Conservation (phyloP, 768 basidiomycete genomes). For the Lepiota brunneoincarnata region DNA sequence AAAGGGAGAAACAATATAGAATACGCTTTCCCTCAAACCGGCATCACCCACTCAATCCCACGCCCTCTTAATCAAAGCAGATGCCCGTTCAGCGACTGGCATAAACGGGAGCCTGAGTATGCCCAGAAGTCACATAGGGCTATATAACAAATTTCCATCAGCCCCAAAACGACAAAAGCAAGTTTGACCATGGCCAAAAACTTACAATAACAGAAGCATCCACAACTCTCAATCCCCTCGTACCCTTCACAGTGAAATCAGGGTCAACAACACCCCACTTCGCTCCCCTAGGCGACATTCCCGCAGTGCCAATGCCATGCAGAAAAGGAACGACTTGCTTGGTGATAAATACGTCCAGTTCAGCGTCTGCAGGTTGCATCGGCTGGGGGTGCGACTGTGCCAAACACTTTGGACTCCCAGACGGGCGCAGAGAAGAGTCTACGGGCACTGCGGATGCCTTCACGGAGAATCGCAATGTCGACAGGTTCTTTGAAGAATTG, state of each 20-base stretch:
- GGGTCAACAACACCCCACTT: conserved; percentile 33
- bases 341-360: conserved; percentile 15
- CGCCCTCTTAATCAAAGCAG: not conserved
- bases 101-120: conserved; percentile 1
- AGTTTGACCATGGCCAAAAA: not conserved
- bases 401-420: conserved; percentile 16
- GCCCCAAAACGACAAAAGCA: no score
- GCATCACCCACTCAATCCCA: not conserved
- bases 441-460: conserved; percentile 16
- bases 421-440: conserved; percentile 19
- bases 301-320: conserved; percentile 30
- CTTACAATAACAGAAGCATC: conserved; percentile 33
- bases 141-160: not conserved
- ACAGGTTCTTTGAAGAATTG: conserved; percentile 18
- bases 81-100: conserved; percentile 6
- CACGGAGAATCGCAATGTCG: conserved; percentile 22
- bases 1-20: no score
- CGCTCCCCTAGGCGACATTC: conserved; percentile 24
- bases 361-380: not conserved
- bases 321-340: conserved; percentile 14
- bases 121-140: conserved; percentile 8
- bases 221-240: conserved; percentile 35
- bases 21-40: not conserved
- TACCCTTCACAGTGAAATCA: no score
- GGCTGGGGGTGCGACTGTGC: not conserved